phyloP scores from a whole-genome alignment of 78 protist genomes.

The Dictyostelium intermedium region DNA sequence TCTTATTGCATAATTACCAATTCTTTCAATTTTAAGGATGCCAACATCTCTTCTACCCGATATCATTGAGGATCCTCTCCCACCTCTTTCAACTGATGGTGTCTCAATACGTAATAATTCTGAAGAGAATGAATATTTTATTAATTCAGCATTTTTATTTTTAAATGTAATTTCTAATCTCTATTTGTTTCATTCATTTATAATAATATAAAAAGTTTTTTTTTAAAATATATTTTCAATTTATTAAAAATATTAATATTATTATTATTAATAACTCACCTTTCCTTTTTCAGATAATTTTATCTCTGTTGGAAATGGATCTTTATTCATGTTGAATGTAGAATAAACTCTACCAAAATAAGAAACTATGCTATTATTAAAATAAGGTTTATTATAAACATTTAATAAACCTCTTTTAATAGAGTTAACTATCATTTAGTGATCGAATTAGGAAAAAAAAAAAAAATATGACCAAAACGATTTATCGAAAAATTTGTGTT shows the following conservation, averaged over 20 bases:
- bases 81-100: conserved; percentile 28
- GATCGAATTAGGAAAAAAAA: background rate
- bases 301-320: conserved; percentile 1
- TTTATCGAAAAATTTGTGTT: background rate
- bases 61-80: background rate
- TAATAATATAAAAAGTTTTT: background rate
- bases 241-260: background rate
- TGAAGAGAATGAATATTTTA: conserved; percentile 35
- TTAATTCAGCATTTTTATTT: background rate
- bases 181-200: background rate
- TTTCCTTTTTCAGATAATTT: conserved; percentile 35
- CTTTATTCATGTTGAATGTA: background rate
- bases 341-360: background rate
- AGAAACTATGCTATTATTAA: background rate
- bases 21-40: conserved; percentile 20
- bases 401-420: background rate
- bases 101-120: conserved; percentile 35
- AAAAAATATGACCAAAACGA: background rate
- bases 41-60: conserved; percentile 51
- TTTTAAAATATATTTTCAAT: background rate
- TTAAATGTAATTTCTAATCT: background rate
- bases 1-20: conserved; percentile 70
- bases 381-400: background rate
- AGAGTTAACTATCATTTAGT: background rate
- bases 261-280: background rate